Conservation (phyloP, 352 stramenopile species). For the Globisporangium emineosum region DNA sequence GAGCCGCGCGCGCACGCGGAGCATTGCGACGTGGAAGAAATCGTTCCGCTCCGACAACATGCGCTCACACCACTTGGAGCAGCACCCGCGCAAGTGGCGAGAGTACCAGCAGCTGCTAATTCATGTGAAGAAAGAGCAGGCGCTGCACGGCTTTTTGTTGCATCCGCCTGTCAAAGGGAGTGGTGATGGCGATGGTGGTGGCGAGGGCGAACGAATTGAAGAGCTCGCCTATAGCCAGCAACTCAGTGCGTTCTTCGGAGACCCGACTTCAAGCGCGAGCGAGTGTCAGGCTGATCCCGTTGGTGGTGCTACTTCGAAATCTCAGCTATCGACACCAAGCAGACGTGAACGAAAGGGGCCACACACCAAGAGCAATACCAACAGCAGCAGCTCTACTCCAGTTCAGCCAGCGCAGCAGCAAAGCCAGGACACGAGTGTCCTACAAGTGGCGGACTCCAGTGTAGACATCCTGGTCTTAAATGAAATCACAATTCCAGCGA, state of each 20-base stretch:
- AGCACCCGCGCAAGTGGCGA: conserved; percentile 32
- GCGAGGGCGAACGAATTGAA: background rate
- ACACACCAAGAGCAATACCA: background rate
- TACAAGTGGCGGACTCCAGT: background rate
- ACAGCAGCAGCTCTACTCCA: background rate
- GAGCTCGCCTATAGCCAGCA: background rate
- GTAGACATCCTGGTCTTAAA: background rate
- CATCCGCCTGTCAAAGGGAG: background rate
- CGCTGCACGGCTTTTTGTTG: conserved; percentile 1
- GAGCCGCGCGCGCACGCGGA: conserved; percentile 28
- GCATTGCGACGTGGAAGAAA: conserved; percentile 31
- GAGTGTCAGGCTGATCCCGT: background rate
- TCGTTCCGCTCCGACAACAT: conserved; percentile 46
- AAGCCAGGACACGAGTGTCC: background rate
- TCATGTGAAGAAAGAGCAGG: conserved; percentile 21
- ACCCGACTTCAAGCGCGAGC: background rate
- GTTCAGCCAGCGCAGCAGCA: background rate
- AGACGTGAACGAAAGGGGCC: background rate
- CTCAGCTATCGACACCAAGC: background rate
- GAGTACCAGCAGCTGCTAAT: conserved; percentile 28
- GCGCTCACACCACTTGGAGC: conserved; percentile 32
- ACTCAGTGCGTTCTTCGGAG: background rate
- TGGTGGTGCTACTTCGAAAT: background rate
- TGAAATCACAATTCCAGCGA: conserved; percentile 18
- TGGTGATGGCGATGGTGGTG: background rate